Evolutionary conservation across 306 rosid species (phyloP).

Genomic region (Glycine soja): DNA sequence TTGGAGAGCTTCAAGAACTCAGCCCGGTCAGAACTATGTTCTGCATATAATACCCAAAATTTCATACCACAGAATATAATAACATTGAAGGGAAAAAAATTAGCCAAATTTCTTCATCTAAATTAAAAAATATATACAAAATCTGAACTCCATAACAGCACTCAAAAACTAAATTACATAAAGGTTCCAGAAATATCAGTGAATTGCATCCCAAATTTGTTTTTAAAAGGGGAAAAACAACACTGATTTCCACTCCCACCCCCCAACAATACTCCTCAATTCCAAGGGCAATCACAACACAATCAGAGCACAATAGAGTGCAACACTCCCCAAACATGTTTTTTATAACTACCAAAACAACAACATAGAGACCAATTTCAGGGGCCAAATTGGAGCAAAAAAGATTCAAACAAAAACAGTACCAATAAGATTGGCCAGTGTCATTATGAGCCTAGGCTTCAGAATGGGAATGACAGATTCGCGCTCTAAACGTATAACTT

Average conservation of each 20-base stretch:
- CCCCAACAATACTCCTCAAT: slow-evolving; percentile 1
- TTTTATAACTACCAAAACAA: background rate
- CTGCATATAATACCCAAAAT: slow-evolving; percentile 55
- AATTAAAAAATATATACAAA: background rate
- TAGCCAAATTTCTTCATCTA: slow-evolving; percentile 21
- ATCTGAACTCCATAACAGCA: background rate
- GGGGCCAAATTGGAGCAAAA: background rate
- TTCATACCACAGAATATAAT: slow-evolving; percentile 31
- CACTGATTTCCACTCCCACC: background rate
- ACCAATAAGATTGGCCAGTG: slow-evolving; percentile 91
- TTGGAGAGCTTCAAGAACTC: slow-evolving; percentile 94
- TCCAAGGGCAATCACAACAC: slow-evolving; percentile 35
- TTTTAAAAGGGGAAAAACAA: background rate
- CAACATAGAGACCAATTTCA: background rate
- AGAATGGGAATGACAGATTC: slow-evolving; percentile 89
- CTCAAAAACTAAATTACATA: slow-evolving; percentile 17
- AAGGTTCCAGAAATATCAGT: slow-evolving; percentile 5
- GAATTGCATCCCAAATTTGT: slow-evolving; percentile 26
- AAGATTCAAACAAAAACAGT: background rate
- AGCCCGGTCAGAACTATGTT: slow-evolving; percentile 75
- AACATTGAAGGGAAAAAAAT: background rate
- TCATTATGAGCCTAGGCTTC: slow-evolving; percentile 83
- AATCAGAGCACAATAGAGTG: slow-evolving; percentile 4
- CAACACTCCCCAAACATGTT: slow-evolving; percentile 7
- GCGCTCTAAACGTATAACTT: slow-evolving; percentile 81